Conservation (phyloP, 2,329 filamentous ascomycete genomes). For the Exophiala lecanii-corni region DNA sequence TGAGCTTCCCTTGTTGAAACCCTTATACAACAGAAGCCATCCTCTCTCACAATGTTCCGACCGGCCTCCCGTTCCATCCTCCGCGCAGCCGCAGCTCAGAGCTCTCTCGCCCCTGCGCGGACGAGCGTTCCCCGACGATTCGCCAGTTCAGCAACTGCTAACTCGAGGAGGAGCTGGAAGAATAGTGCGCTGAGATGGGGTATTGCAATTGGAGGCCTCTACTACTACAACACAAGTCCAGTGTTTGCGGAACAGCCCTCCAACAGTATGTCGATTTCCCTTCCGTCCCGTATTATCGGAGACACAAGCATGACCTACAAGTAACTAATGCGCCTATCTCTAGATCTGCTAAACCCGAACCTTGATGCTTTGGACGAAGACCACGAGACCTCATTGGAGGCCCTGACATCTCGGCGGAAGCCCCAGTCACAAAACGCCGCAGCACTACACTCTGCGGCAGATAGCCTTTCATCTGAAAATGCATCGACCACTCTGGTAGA, state of each 20-base stretch:
- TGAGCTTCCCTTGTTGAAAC: too few species aligned
- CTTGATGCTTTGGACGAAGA: constrained; percentile 17
- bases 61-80: constrained; percentile 44
- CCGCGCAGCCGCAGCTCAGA: constrained; percentile 30
- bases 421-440: constrained; percentile 43
- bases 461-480: constrained; percentile 20
- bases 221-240: constrained; percentile 90
- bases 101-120: constrained; percentile 15
- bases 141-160: constrained; percentile 55
- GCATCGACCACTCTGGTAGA: constrained; percentile 16
- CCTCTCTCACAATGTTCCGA: constrained; percentile 45
- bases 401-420: constrained; percentile 23
- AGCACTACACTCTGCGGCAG: constrained; percentile 40
- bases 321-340: neutral
- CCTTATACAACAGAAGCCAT: neutral
- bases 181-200: constrained; percentile 68
- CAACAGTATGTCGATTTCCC: constrained; percentile 63
- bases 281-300: neutral
- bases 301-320: neutral
- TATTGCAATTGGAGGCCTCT: constrained; percentile 69
- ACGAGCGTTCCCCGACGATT: constrained; percentile 37
- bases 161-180: constrained; percentile 76
- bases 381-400: constrained; percentile 19
- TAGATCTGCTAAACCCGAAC: constrained; percentile 27
- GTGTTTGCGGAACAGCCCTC: constrained; percentile 77